Percentiles rank a stretch among this genome's conserved stretches.
phyloP scores from a whole-genome alignment of 2,329 filamentous ascomycete genomes.

The Conoideocrella luteorostrata region DNA sequence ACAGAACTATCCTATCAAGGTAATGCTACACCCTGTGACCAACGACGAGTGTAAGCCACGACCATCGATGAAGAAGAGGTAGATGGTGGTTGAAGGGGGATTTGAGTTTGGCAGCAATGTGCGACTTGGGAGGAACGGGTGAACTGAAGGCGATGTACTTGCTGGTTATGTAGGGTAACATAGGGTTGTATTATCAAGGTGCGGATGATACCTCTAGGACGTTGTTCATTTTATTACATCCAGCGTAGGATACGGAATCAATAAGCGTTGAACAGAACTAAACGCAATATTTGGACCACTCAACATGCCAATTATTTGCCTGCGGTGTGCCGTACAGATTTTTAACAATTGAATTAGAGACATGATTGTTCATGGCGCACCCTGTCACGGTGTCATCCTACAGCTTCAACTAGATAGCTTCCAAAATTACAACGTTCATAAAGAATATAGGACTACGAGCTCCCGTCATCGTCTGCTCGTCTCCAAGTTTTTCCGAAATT shows the following conservation, averaged over 20 bases:
- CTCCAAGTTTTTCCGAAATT: neutral
- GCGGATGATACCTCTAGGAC: neutral
- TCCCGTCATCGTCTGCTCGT: neutral
- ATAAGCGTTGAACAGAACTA: no score
- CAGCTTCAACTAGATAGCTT: conserved; percentile 1
- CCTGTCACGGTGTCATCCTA: conserved; percentile 2
- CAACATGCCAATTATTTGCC: no score
- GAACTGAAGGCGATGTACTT: no score
- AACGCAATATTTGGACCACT: no score
- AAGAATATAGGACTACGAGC: neutral
- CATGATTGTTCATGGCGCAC: neutral
- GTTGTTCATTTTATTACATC: conserved; percentile 4
- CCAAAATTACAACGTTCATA: conserved; percentile 7
- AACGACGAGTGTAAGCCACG: conserved; percentile 56
- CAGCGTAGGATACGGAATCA: conserved; percentile 7
- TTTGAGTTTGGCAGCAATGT: neutral
- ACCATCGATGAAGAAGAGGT: conserved; percentile 55
- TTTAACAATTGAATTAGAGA: neutral
- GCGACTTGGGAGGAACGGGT: neutral
- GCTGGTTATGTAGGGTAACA: no score
- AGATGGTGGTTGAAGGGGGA: conserved; percentile 18
- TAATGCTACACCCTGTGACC: conserved; percentile 74
- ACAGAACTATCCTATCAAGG: conserved; percentile 66
- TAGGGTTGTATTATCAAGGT: conserved; percentile 1
- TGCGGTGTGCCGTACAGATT: no score